A percentile compares a stretch with the other conserved stretches of the same genome.
These are phyloP conservation scores for Ceratocystis alfenasii DNA, from an alignment of 2,329 filamentous ascomycete genomes.

Conservation along the genomic window DNA sequence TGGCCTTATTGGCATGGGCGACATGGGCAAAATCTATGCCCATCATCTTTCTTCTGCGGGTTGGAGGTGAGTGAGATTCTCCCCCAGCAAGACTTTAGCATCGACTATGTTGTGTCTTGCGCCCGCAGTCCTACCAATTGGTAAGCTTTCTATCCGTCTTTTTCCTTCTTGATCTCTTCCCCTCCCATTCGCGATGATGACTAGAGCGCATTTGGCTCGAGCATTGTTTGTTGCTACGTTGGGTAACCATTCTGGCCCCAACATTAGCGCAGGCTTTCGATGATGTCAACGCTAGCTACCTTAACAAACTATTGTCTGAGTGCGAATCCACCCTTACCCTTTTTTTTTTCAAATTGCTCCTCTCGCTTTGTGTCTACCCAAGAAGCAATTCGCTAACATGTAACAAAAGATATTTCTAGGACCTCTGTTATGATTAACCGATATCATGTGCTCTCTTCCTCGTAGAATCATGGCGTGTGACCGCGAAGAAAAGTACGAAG, in stretches of 20 bases:
- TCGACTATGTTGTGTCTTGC: slow-evolving; percentile 4
- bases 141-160: slow-evolving; percentile 29
- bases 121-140: slow-evolving; percentile 26
- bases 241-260: slow-evolving; percentile 65
- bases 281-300: slow-evolving; percentile 99
- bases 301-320: slow-evolving; percentile 72
- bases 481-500: slow-evolving; percentile 74
- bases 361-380: background rate
- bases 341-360: background rate
- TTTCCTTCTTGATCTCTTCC: slow-evolving; percentile 18
- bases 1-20: slow-evolving; percentile 96
- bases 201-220: slow-evolving; percentile 99
- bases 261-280: slow-evolving; percentile 56
- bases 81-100: slow-evolving; percentile 19
- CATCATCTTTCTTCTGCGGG: slow-evolving; percentile 76
- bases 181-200: slow-evolving; percentile 60
- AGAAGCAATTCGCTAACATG: slow-evolving; percentile 17
- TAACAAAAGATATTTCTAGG: slow-evolving; percentile 11
- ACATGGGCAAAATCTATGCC: slow-evolving; percentile 99
- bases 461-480: slow-evolving; percentile 89
- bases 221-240: slow-evolving; percentile 57
- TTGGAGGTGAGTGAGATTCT: slow-evolving; percentile 62
- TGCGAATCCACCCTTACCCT: slow-evolving; percentile 20
- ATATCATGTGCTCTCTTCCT: slow-evolving; percentile 3
- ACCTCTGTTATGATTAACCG: slow-evolving; percentile 15